Evolutionary conservation across 495 filamentous ascomycete species (phyloP), one percentile per base, ranked within the genome.

Genomic region (Tuber indicum): DNA sequence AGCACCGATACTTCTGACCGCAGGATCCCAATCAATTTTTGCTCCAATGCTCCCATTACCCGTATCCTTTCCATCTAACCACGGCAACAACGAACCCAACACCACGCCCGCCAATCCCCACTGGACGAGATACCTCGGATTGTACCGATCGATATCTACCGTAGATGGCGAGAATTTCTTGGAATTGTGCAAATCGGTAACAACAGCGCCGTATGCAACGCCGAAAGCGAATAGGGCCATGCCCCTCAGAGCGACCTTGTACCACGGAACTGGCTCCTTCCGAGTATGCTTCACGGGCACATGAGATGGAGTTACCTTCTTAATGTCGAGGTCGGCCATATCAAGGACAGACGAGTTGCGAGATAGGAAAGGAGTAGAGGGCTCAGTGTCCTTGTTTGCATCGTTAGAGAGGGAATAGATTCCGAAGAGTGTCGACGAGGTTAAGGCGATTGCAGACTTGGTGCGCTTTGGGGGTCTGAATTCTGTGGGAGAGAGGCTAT

Each of bases 1-100:
- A 23, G 93, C 94, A 52, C 96, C 96, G 66, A 98, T 90, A 77
- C 94, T 93, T 74, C 96, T 87, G 32, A 98, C 90, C 16, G 92
- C 92, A 45, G 92, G 89, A 62, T 91, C 90, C 94, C 93, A 98
- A 77, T 93, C 92, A 2, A 88, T 87, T n/a, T 86, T 87, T 23
- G 14, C 17, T 36, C 58, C 4, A 36, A 26, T 32, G 26, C 26
- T 7, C n/a, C 75, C 76, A 39, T n/a, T 26, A 26, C 66, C 82
- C 69, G 78, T 80, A 32, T 82, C 84, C 44, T 87, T 87, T 10
- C 87, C 85, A 84, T 99, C 96, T 32, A 98, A 86, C 90, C 91
- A 97, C 23, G 96, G 96, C 71, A 98, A 86, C 66, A 96, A 82
- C 75, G 90, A 90, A 23, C 96, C 96, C 41, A 97, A 83, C 0